Conservation (phyloP, 225 moss, liverwort and hornwort species). For the Climacium dendroides region DNA sequence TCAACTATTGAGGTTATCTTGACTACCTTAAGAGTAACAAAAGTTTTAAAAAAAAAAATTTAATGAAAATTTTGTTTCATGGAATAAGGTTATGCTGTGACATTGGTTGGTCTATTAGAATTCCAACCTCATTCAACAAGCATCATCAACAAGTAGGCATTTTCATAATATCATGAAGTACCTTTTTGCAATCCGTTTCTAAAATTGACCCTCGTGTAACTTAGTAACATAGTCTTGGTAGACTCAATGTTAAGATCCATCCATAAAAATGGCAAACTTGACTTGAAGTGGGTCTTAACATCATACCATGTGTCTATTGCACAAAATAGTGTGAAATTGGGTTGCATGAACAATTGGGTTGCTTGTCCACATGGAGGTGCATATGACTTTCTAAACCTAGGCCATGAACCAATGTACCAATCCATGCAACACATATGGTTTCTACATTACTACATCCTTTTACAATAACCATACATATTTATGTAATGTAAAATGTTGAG, state of each 20-base stretch:
- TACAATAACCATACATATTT: too few species aligned
- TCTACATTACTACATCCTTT: too few species aligned
- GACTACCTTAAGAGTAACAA: background rate
- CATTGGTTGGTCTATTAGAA: background rate
- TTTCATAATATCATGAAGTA: background rate
- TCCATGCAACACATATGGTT: too few species aligned
- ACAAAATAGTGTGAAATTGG: too few species aligned
- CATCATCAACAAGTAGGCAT: rapidly evolving
- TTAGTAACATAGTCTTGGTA: background rate
- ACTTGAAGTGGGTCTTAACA: rapidly evolving
- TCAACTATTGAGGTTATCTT: background rate
- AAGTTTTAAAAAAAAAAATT: too few species aligned
- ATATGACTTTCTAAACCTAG: too few species aligned
- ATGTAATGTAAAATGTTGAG: too few species aligned
- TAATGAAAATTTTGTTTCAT: background rate
- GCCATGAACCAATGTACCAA: too few species aligned
- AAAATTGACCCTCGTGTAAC: rapidly evolving
- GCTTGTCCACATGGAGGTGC: too few species aligned
- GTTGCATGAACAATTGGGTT: too few species aligned
- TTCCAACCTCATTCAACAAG: background rate
- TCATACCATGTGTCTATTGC: background rate
- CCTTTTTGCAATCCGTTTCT: background rate
- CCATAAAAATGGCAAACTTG: background rate
- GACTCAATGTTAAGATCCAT: background rate
- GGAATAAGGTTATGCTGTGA: background rate